Evolutionary conservation across 331 rosid genomes (phyloP), one percentile per base, ranked within the genome.

Genomic region (Saraca asoca): DNA sequence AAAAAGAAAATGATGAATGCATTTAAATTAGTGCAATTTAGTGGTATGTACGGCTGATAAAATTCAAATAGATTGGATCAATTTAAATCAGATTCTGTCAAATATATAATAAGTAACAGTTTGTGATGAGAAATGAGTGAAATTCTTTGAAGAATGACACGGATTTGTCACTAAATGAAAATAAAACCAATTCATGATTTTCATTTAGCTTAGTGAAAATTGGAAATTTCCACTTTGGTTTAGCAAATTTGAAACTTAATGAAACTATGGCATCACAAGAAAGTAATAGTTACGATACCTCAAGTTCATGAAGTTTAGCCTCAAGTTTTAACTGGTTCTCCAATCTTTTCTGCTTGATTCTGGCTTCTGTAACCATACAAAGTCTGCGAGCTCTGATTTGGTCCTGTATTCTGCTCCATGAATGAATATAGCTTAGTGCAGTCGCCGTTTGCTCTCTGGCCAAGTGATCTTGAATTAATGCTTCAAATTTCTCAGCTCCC

Each of bases 331-430:
- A 69, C 79, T 81, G 96, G 75, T 68, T 83, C 70, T 90, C 91
- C 41, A 74, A 60, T 54, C 56, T 85, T 84, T 73, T 90, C 62
- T 82, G 84, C 82, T 57, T 85, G 29, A 80, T 75, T 55, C 80
- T 68, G 33, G 87, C 83, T 78, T 85, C 91, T 20, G 84, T 83
- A 33, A 89, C 83, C 95, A 87, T 87, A 8, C 78, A 70, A 58
- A 85, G 77, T 69, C 95, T 74, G 43, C 96, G 96, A 48, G 66
- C 66, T 76, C 80, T 71, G 69, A 89, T 85, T 69, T 86, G 82
- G 6, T 85, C 88, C 56, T 87, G 96, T 70, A 90, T 76, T 74
- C 73, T 83, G 66, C 83, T 81, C 96, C 96, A 87, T 68, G 90
- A 81, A 71, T 85, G 88, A 70, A 90, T 76, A 39, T 76, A 80